These are phyloP conservation scores for Butyriboletus appendiculatus DNA, from an alignment of 1,284 basidiomycete genomes.

Conservation along the genomic window DNA sequence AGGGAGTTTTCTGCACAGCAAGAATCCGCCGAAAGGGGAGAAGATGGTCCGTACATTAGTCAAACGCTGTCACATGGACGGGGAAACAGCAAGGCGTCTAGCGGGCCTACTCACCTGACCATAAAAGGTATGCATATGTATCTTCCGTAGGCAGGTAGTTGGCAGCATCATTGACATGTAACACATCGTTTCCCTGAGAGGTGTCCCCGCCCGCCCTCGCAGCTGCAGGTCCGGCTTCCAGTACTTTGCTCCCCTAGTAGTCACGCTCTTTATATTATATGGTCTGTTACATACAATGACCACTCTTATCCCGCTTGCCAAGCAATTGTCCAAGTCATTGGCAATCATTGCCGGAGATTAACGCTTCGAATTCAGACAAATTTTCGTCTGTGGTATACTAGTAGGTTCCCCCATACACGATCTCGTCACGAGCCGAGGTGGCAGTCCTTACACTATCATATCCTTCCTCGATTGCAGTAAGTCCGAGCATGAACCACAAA, in stretches of 20 bases:
- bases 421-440: neutral
- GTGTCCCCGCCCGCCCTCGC: neutral
- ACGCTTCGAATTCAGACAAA: neutral
- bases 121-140: neutral
- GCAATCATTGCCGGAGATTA: neutral
- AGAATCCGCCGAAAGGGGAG: constrained; percentile 27
- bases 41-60: constrained; percentile 26
- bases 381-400: neutral
- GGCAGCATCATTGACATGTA: too few relatives aligned
- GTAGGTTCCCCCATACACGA: neutral
- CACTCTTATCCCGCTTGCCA: neutral
- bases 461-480: neutral
- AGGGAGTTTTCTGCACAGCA: constrained; percentile 19
- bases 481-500: neutral
- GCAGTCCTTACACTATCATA: neutral
- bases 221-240: neutral
- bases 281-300: neutral
- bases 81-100: constrained; percentile 28
- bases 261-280: too few relatives aligned
- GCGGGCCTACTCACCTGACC: constrained; percentile 10
- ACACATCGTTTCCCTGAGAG: neutral
- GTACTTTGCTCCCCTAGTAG: too few relatives aligned
- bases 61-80: constrained; percentile 32
- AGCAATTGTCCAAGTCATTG: neutral
- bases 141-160: neutral